phyloP scores from a whole-genome alignment of 2,329 filamentous ascomycete species.

The Sarocladiaceae sp. region DNA sequence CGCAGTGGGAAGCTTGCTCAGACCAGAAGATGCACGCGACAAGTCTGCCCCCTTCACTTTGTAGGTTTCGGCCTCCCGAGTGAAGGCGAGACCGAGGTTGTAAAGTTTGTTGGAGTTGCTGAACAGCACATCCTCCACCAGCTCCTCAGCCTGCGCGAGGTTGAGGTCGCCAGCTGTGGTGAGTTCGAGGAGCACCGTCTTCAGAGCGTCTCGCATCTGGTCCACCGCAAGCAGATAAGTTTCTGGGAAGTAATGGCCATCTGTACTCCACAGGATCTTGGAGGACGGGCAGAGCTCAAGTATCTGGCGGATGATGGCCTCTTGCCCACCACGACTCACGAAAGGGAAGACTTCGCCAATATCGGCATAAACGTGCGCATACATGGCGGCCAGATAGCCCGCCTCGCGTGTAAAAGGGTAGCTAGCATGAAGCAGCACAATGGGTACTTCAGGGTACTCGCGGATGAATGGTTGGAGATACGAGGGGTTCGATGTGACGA shows the following conservation, averaged over 20 bases:
- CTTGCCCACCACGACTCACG: constrained; percentile 70
- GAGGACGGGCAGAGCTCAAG: constrained; percentile 68
- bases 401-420: constrained; percentile 77
- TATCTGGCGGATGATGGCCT: constrained; percentile 61
- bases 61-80: constrained; percentile 27
- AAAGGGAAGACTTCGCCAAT: constrained; percentile 78
- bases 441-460: constrained; percentile 60
- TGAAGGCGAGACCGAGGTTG: constrained; percentile 40
- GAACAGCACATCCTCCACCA: constrained; percentile 66
- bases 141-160: constrained; percentile 52
- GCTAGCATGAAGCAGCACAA: constrained; percentile 72
- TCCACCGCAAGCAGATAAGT: constrained; percentile 67
- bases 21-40: background rate
- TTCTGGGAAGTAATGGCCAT: constrained; percentile 74
- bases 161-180: constrained; percentile 58
- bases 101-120: constrained; percentile 74
- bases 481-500: constrained; percentile 65
- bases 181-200: constrained; percentile 61
- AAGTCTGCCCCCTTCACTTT: constrained; percentile 8
- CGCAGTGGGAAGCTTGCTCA: background rate
- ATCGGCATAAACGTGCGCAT: constrained; percentile 75
- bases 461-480: constrained; percentile 69
- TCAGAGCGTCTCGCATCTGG: constrained; percentile 65
- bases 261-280: constrained; percentile 75
- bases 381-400: constrained; percentile 71